Evolutionary conservation across 129 eudicot species (phyloP).

Genomic region (Silybum marianum): DNA sequence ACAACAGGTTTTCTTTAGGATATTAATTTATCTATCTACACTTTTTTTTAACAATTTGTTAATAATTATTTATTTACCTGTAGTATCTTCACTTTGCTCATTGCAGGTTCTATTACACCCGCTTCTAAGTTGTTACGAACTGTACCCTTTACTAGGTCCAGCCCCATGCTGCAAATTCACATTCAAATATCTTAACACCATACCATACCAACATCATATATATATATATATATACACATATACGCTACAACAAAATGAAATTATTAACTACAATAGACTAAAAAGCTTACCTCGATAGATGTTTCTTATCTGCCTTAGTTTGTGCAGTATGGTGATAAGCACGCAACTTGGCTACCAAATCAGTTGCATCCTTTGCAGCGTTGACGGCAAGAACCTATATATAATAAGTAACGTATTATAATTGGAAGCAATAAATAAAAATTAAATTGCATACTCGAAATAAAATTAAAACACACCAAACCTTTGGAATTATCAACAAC

Average conservation of each 20-base stretch:
- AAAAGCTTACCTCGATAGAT: conserved; percentile 69
- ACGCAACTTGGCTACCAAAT: conserved; percentile 84
- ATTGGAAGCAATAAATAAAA: neutral
- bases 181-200: neutral
- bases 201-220: neutral
- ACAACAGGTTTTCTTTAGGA: neutral
- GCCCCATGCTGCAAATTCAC: conserved; percentile 69
- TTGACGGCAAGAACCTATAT: conserved; percentile 87
- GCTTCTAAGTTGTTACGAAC: conserved; percentile 94
- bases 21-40: neutral
- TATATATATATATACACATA: too few species aligned
- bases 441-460: neutral
- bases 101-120: conserved; percentile 97
- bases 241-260: neutral
- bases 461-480: conserved; percentile 1
- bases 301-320: conserved; percentile 95
- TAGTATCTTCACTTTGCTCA: conserved; percentile 97
- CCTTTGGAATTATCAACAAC: conserved; percentile 81
- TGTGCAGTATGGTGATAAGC: conserved; percentile 94
- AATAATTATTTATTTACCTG: conserved; percentile 50
- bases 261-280: neutral
- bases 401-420: neutral
- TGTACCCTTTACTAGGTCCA: conserved; percentile 80
- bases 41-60: neutral
- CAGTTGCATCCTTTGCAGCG: conserved; percentile 97